Percentiles rank a stretch among this genome's conserved stretches.
These are phyloP conservation scores for Phytopythium oedochilum DNA, from an alignment of 352 stramenopile species.

Conservation along the genomic window DNA sequence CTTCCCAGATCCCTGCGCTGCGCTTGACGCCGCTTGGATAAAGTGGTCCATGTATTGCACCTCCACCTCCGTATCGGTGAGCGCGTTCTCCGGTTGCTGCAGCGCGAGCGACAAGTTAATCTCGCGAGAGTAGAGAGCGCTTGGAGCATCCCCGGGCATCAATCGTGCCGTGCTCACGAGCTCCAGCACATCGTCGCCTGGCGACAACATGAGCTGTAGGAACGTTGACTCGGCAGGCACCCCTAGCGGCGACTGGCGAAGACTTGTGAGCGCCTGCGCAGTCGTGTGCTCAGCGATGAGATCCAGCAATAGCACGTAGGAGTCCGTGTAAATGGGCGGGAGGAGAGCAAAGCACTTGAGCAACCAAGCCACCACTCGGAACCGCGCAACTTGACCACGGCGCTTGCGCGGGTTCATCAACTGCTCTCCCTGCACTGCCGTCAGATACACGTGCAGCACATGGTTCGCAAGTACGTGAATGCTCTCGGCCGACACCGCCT, in stretches of 20 bases:
- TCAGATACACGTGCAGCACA: conserved; percentile 67
- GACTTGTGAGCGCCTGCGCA: conserved; percentile 68
- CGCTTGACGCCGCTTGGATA: conserved; percentile 38
- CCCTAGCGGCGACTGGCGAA: conserved; percentile 44
- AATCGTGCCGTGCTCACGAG: conserved; percentile 52
- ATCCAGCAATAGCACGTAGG: conserved; percentile 75
- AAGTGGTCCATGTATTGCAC: conserved; percentile 82
- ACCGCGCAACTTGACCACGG: conserved; percentile 71
- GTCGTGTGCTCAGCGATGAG: conserved; percentile 77
- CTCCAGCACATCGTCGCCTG: conserved; percentile 54
- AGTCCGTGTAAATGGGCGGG: conserved; percentile 76
- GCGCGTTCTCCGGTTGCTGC: conserved; percentile 59
- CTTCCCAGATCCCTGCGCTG: conserved; percentile 17
- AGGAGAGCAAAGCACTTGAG: conserved; percentile 73
- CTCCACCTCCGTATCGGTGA: conserved; percentile 82
- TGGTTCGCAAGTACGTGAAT: conserved; percentile 61
- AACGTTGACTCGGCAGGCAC: conserved; percentile 62
- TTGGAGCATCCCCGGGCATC: conserved; percentile 55
- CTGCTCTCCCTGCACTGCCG: conserved; percentile 38
- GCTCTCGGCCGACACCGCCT: conserved; percentile 6
- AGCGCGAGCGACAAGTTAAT: conserved; percentile 74
- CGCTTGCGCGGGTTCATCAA: conserved; percentile 77
- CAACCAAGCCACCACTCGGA: conserved; percentile 73
- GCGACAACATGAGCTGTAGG: conserved; percentile 48
- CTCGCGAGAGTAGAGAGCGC: conserved; percentile 62